phyloP scores from a whole-genome alignment of 2,329 filamentous ascomycete genomes.

The Monilinia laxa region DNA sequence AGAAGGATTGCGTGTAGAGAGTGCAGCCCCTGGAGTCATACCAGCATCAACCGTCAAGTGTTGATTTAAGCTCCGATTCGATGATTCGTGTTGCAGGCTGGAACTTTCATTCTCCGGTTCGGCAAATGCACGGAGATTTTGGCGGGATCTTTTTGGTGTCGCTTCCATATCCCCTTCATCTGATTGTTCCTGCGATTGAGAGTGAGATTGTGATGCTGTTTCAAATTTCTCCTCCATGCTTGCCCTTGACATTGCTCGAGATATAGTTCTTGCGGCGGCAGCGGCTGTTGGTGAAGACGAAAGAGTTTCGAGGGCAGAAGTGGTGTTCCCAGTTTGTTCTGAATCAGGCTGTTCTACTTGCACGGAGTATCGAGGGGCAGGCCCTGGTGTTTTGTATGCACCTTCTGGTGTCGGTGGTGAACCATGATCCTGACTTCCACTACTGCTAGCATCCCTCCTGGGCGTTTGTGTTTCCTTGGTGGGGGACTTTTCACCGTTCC shows the following conservation, averaged over 20 bases:
- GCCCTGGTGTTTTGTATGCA: slow-evolving; percentile 35
- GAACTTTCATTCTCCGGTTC: slow-evolving; percentile 31
- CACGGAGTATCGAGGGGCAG: slow-evolving; percentile 18
- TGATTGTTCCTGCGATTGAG: slow-evolving; percentile 28
- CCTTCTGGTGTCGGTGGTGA: slow-evolving; percentile 36
- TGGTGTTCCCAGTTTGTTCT: slow-evolving; percentile 43
- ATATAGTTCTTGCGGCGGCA: slow-evolving; percentile 53
- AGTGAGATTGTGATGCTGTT: slow-evolving; percentile 25
- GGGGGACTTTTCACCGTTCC: slow-evolving; percentile 17
- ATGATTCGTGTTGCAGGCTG: slow-evolving; percentile 40
- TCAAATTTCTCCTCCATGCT: slow-evolving; percentile 36
- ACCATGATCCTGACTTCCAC: slow-evolving; percentile 14
- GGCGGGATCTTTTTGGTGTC: slow-evolving; percentile 32
- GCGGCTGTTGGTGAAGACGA: slow-evolving; percentile 58
- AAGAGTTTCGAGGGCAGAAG: slow-evolving; percentile 53
- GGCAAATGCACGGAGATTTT: slow-evolving; percentile 21
- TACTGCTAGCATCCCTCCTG: neutral
- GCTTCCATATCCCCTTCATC: slow-evolving; percentile 32
- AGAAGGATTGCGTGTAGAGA: slow-evolving; percentile 43
- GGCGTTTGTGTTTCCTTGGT: slow-evolving; percentile 11
- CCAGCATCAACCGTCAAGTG: slow-evolving; percentile 45
- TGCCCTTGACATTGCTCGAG: slow-evolving; percentile 51
- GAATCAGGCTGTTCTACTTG: slow-evolving; percentile 25
- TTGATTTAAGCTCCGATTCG: slow-evolving; percentile 40
- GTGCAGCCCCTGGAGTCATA: slow-evolving; percentile 48